Base-by-base conservation (phyloP, 2,329 filamentous ascomycete species). In the Calonectria montana region DNA sequence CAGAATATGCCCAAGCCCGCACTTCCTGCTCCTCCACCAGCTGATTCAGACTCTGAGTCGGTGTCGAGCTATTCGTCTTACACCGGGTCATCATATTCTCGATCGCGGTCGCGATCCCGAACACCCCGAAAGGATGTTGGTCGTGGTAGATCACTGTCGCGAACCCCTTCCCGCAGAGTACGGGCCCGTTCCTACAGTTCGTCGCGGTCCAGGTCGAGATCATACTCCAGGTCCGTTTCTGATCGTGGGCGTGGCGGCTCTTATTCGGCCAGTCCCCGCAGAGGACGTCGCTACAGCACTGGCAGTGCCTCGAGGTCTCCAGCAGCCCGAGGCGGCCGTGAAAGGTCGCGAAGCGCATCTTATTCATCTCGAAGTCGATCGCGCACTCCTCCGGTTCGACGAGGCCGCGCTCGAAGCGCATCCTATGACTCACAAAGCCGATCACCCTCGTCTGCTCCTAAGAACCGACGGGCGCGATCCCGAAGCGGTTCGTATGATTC, bases 1-100 rank as follows among this genome's bases (percentile, higher is more conserved):
- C 94, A 96, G 82, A 98, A 95, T 80, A 91, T 97, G 84, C 96
- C 96, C 15, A 97, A 97, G 81, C 95, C 96, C 3, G 89, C 93
- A 1, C 86, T 94, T 27, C 94, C 94, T 7, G 91, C 94, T 1
- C 86, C 94, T 1, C 87, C 91, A 25, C 86, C 87, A 10, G 86
- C 87, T 39, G 88, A 91, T 61, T 92, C 92, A 0, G 91, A 93
- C 72, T 92, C 92, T 0, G 93, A 94, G 55, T 94, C 92, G 0
- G 91, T 92, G 12, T 95, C 93, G 10, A 95, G 93, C 83, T 96
- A 95, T 80, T 95, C 92, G 0, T 95, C 93, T 23, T 94, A 94
- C 80, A 90, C 89, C 0, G 88, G 89, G 53, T 91, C 90, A 7
- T 91, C 89, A 15, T 90, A 90, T 81, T 91, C 87, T 2, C 82